phyloP scores from a whole-genome alignment of 768 basidiomycete genomes.

The Suillus fuscotomentosus region DNA sequence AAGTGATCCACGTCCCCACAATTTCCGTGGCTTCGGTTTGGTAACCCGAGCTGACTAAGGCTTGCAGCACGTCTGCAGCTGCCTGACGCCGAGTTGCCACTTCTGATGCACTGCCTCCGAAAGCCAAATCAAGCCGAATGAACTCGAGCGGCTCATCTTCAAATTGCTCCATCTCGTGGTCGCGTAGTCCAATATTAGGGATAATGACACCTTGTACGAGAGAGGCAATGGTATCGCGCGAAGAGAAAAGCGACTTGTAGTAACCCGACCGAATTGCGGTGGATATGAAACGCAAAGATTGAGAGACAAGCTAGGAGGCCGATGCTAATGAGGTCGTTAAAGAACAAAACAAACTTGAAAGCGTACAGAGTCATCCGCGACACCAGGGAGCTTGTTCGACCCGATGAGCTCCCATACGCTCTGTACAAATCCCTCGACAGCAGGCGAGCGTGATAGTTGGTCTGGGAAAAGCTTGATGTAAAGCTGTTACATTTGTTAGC shows the following conservation, averaged over 20 bases:
- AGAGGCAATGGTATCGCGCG: constrained; percentile 74
- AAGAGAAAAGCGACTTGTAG: constrained; percentile 79
- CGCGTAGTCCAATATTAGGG: constrained; percentile 87
- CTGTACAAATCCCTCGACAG: constrained; percentile 75
- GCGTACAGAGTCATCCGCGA: constrained; percentile 72
- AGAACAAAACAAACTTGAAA: not conserved
- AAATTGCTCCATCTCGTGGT: constrained; percentile 92
- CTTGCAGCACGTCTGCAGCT: constrained; percentile 93
- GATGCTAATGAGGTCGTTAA: not conserved
- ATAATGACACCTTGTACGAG: constrained; percentile 90
- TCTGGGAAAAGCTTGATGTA: constrained; percentile 85
- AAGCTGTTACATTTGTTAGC: constrained; percentile 40
- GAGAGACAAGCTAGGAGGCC: constrained; percentile 71
- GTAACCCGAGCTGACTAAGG: constrained; percentile 77
- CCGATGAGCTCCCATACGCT: constrained; percentile 88
- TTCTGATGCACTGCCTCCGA: constrained; percentile 52
- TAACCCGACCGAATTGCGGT: constrained; percentile 88
- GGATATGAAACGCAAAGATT: constrained; percentile 87
- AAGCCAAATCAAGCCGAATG: constrained; percentile 81
- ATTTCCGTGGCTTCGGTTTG: constrained; percentile 88
- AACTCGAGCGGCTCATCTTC: constrained; percentile 97
- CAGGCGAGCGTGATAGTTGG: constrained; percentile 59
- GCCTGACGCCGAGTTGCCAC: constrained; percentile 87
- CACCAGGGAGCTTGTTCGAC: constrained; percentile 61
- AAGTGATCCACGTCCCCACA: constrained; percentile 79